Conservation (phyloP, 2,329 filamentous ascomycete species). For the Trichoderma aggressivum region DNA sequence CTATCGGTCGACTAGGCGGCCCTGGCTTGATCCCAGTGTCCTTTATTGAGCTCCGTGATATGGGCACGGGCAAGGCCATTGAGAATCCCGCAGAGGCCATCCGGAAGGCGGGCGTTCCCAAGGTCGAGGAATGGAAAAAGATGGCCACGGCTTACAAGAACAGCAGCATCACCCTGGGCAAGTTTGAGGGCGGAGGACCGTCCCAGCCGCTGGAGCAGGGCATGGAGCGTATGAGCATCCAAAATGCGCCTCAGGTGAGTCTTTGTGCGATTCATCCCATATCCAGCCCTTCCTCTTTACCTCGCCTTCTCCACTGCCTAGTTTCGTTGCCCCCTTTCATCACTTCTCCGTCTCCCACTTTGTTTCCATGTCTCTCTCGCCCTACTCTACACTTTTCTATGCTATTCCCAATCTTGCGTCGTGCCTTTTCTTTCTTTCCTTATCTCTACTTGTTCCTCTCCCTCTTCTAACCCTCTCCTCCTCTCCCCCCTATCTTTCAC, state of each 20-base stretch:
- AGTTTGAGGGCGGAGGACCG: slow-evolving; percentile 64
- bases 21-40: slow-evolving; percentile 94
- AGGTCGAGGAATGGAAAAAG: slow-evolving; percentile 98
- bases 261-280: not conserved
- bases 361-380: not conserved
- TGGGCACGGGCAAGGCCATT: slow-evolving; percentile 81
- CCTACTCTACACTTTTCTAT: not conserved
- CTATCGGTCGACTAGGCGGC: slow-evolving; percentile 94
- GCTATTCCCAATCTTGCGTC: not conserved
- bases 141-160: slow-evolving; percentile 99
- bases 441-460: not conserved
- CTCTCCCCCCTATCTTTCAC: not conserved
- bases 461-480: not conserved
- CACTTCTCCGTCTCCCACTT: not conserved
- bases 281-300: not conserved
- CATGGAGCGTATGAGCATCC: slow-evolving; percentile 77
- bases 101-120: slow-evolving; percentile 81
- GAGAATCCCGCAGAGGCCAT: slow-evolving; percentile 81
- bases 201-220: slow-evolving; percentile 59
- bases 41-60: slow-evolving; percentile 94
- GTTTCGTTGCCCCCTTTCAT: no score
- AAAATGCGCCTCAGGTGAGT: slow-evolving; percentile 28
- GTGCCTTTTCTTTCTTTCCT: not conserved
- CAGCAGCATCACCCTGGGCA: slow-evolving; percentile 93
- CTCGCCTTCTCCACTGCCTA: not conserved